These are phyloP conservation scores for Telopea speciosissima DNA, from an alignment of 177 flowering plant species.

Conservation along the genomic window DNA sequence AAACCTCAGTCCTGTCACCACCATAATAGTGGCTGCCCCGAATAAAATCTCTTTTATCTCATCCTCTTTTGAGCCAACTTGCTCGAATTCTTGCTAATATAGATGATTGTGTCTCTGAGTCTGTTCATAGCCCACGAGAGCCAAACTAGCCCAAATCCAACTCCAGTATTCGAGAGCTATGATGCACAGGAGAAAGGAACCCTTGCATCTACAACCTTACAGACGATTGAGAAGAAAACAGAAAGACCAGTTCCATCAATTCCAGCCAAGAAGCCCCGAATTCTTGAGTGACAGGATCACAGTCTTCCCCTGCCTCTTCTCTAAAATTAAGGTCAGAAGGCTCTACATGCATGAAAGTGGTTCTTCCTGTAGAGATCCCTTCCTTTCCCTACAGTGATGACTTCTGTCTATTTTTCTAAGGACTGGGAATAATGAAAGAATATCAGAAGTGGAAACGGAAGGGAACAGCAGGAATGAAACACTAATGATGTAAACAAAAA, in stretches of 20 bases:
- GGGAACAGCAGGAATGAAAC: background rate
- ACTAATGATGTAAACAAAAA: background rate
- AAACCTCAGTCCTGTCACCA: constrained; percentile 45
- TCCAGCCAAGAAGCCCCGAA: constrained; percentile 68
- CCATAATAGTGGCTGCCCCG: constrained; percentile 67
- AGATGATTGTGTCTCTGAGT: constrained; percentile 48
- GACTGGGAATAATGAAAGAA: constrained; percentile 35
- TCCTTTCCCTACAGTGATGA: no score
- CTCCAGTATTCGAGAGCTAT: constrained; percentile 49
- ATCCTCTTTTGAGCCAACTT: constrained; percentile 48
- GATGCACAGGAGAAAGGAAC: constrained; percentile 48
- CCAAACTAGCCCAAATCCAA: constrained; percentile 79
- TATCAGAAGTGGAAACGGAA: background rate
- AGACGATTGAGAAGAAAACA: constrained; percentile 53
- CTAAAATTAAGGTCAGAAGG: constrained; percentile 59
- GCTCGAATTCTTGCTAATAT: constrained; percentile 38
- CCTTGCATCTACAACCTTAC: constrained; percentile 40
- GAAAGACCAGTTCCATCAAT: constrained; percentile 91
- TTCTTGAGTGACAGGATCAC: constrained; percentile 48
- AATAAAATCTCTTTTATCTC: constrained; percentile 62
- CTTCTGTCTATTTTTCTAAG: constrained; percentile 41
- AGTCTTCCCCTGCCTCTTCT: constrained; percentile 34
- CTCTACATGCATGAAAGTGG: constrained; percentile 66
- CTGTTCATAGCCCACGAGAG: constrained; percentile 70
- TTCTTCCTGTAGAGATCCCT: constrained; percentile 52